phyloP scores from a whole-genome alignment of 2,329 filamentous ascomycete genomes.

The Myriosclerotinia scirpicola region DNA sequence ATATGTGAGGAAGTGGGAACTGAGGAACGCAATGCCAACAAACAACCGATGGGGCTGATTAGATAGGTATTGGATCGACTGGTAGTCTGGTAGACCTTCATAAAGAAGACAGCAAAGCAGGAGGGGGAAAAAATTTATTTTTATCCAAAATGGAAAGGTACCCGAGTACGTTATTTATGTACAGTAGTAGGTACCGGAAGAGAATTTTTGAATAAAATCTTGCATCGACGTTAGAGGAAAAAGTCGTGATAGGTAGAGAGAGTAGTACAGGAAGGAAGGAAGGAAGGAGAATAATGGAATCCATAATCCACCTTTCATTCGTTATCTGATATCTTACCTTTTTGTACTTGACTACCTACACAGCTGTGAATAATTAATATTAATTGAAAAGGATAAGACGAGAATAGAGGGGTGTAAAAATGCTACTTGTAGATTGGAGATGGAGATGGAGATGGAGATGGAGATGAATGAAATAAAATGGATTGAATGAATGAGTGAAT shows the following conservation, averaged over 20 bases:
- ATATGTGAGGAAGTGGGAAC: conserved; percentile 21
- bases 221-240: not conserved
- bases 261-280: no score
- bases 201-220: conserved; percentile 4
- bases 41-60: conserved; percentile 19
- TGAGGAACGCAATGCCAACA: conserved; percentile 20
- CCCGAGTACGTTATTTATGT: not conserved
- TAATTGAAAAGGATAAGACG: no score
- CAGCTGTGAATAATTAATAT: no score
- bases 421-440: not conserved
- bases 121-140: not conserved
- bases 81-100: not conserved
- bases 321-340: no score
- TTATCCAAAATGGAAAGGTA: conserved; percentile 6
- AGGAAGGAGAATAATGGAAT: no score
- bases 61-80: conserved; percentile 18
- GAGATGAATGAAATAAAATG: no score
- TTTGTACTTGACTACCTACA: no score
- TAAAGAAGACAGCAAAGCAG: conserved; percentile 22
- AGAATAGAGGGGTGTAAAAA: no score
- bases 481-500: not conserved
- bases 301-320: no score
- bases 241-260: not conserved
- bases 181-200: not conserved
- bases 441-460: no score